Evolutionary conservation across 2,329 filamentous ascomycete species (phyloP).

Genomic region (Colletotrichum lini): DNA sequence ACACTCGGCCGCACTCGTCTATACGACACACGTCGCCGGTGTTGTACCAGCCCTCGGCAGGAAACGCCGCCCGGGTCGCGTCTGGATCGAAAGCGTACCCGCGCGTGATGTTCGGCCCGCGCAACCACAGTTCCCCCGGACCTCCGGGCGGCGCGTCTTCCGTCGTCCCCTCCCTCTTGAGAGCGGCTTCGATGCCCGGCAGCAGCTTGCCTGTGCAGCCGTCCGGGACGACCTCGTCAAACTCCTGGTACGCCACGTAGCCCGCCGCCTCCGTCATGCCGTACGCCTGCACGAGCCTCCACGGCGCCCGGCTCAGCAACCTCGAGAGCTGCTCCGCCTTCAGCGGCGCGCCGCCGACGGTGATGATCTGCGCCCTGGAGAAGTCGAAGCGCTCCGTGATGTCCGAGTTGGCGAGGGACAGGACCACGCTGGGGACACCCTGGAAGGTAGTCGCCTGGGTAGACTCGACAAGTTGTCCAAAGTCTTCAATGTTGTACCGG

Average conservation of each 20-base stretch:
- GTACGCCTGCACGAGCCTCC: constrained; percentile 59
- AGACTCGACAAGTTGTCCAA: constrained; percentile 52
- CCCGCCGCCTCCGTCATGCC: constrained; percentile 62
- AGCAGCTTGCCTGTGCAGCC: constrained; percentile 55
- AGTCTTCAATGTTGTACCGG: constrained; percentile 53
- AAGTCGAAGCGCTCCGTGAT: constrained; percentile 55
- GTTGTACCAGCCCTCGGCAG: constrained; percentile 58
- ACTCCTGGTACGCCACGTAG: constrained; percentile 58
- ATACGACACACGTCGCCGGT: constrained; percentile 61
- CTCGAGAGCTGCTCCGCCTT: constrained; percentile 52
- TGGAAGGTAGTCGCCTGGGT: constrained; percentile 56
- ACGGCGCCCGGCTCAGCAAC: constrained; percentile 51
- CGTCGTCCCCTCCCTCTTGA: constrained; percentile 54
- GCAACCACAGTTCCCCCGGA: constrained; percentile 60
- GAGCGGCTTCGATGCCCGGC: constrained; percentile 56
- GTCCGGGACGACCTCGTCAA: constrained; percentile 50
- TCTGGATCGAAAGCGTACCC: constrained; percentile 59
- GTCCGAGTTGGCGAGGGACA: constrained; percentile 55
- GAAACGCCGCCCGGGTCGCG: constrained; percentile 55
- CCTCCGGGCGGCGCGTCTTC: constrained; percentile 54
- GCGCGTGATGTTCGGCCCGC: constrained; percentile 59
- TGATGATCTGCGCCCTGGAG: constrained; percentile 53
- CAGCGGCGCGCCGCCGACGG: constrained; percentile 53
- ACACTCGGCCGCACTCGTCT: constrained; percentile 50
- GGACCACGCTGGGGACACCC: constrained; percentile 56